These are phyloP conservation scores for Cercophora scortea DNA, from an alignment of 495 filamentous ascomycete species.

Conservation along the genomic window DNA sequence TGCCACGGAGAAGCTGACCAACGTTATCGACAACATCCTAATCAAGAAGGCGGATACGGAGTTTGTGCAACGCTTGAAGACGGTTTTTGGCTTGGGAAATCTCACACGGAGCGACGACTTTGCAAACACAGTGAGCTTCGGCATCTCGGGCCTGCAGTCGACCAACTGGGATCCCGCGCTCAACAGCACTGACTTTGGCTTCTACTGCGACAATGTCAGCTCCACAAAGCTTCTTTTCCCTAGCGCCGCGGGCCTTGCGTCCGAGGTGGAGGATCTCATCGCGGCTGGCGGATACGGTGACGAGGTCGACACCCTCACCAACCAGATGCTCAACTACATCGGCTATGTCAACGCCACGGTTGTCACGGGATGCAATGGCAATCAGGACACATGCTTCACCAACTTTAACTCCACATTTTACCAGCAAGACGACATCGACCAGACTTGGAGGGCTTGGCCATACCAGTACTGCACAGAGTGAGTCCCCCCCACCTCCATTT, in stretches of 20 bases:
- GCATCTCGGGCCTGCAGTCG: conserved; percentile 50
- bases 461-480: conserved; percentile 48
- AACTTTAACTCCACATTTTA: conserved; percentile 45
- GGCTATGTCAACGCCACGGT: conserved; percentile 47
- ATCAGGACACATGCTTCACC: conserved; percentile 49
- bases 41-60: conserved; percentile 39
- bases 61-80: conserved; percentile 45
- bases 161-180: conserved; percentile 63
- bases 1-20: conserved; percentile 46
- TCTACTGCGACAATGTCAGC: conserved; percentile 55
- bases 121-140: conserved; percentile 42
- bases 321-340: conserved; percentile 56
- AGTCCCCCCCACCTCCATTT: conserved; percentile 4
- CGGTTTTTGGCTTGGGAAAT: conserved; percentile 48
- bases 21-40: conserved; percentile 61
- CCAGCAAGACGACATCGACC: conserved; percentile 36
- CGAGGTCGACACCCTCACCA: conserved; percentile 40
- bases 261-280: conserved; percentile 42
- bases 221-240: conserved; percentile 39
- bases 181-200: conserved; percentile 43
- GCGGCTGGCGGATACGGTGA: conserved; percentile 46
- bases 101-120: conserved; percentile 56
- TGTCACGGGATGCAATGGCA: conserved; percentile 14
- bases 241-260: conserved; percentile 17
- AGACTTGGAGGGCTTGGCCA: conserved; percentile 50